These are phyloP conservation scores for Petunia axillaris DNA, from an alignment of 257 asterid genomes.

Conservation along the genomic window DNA sequence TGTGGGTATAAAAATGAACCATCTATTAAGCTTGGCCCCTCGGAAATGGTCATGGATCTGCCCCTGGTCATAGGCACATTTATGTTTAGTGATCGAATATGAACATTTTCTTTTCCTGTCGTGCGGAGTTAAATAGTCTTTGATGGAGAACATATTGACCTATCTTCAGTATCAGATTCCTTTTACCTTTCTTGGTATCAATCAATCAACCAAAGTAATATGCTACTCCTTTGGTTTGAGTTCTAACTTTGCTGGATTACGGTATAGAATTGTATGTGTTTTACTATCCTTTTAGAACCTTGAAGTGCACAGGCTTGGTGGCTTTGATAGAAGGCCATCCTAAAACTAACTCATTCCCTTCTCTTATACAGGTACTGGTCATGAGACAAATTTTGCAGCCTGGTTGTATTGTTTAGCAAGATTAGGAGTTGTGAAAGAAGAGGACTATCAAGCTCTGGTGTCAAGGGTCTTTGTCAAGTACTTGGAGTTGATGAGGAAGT, in stretches of 20 bases:
- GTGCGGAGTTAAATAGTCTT: neutral
- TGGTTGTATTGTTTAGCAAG: conserved; percentile 91
- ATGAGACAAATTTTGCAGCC: conserved; percentile 90
- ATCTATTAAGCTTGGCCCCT: too few relatives aligned
- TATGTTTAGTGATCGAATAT: too few relatives aligned
- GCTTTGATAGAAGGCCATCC: neutral
- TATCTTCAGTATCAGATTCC: conserved; percentile 9
- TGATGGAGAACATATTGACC: neutral
- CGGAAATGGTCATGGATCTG: too few relatives aligned
- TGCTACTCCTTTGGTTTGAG: conserved; percentile 14
- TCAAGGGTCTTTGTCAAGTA: conserved; percentile 69
- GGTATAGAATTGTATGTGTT: neutral
- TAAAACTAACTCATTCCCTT: conserved; percentile 3
- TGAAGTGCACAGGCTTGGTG: neutral
- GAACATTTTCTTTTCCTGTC: too few relatives aligned
- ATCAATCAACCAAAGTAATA: neutral
- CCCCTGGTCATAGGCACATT: too few relatives aligned
- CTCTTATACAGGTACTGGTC: conserved; percentile 73
- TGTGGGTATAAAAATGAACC: too few relatives aligned
- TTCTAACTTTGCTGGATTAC: neutral
- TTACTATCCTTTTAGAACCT: neutral
- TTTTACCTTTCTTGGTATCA: neutral
- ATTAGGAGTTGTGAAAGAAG: conserved; percentile 69
- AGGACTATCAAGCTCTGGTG: conserved; percentile 85
- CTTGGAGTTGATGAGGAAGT: conserved; percentile 89